Base-by-base conservation (phyloP, 176 grass and related monocot genomes). In the Eremochloa ophiuroides region DNA sequence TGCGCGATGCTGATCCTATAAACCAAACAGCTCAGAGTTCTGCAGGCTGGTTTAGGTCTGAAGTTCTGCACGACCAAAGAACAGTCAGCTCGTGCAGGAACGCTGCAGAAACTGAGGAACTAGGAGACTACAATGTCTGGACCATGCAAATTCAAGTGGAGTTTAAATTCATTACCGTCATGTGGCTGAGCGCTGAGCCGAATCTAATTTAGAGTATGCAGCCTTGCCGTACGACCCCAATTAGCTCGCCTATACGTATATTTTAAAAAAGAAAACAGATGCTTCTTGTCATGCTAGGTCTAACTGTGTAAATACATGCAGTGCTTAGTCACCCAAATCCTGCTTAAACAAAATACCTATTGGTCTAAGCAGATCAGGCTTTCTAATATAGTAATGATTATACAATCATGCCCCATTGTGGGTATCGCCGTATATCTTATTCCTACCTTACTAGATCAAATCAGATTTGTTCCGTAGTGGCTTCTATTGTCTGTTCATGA, bases 391-490 rank as follows among this genome's bases (percentile, higher is more conserved):
- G 77, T 68, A 51, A 85, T 83, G 23, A 85, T 86, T 67, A 78
- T 74, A 82, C 66, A 90, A 86, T 86, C 78, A 86, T 82, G 66
- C 62, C 66, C 74, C 29, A n/a, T 42, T 86, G 83, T 86, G 60
- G 73, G 88, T 79, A 83, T 82, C 78, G 71, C 29, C 78, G 71
- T 89, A 85, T 82, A 85, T 82, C 25, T 73, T 88, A 80, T 80
- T 84, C 76, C 75, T 61, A 46, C 82, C 34, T 69, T 56, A 71
- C 82, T 60, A 73, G 73, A 86, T 89, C 83, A 89, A 73, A 85
- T 86, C 88, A 73, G 73, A 85, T 85, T 73, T 90, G 88, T 79
- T 86, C 74, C n/a, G 31, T 79, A 69, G 79, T 81, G 74, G 67
- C 88, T 86, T 89, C 79, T 71, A 66, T 16, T 79, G 83, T 53